Evolutionary conservation across 176 grass and related monocot species (phyloP).

Genomic region (Oryza rufipogon): DNA sequence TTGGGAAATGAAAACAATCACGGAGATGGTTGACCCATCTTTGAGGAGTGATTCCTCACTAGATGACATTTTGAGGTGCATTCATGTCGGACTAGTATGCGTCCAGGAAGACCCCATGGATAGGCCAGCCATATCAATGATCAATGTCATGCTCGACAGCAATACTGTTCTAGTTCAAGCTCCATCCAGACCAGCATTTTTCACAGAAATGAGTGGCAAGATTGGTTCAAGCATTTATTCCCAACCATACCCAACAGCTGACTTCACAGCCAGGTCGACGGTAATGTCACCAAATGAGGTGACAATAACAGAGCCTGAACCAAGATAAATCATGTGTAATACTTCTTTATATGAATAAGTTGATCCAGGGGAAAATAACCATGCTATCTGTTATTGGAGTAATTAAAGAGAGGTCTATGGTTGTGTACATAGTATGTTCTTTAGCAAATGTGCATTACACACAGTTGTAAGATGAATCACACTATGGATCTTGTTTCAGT

Average conservation of each 20-base stretch:
- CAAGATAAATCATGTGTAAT: too few relatives aligned
- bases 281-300: too few relatives aligned
- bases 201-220: not conserved
- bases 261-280: too few relatives aligned
- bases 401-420: too few relatives aligned
- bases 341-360: too few relatives aligned
- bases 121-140: not conserved
- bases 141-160: slow-evolving; percentile 15
- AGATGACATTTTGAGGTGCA: slow-evolving; percentile 6
- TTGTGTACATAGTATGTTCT: too few relatives aligned
- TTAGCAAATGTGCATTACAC: too few relatives aligned
- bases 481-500: too few relatives aligned
- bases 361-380: too few relatives aligned
- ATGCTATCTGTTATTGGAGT: too few relatives aligned
- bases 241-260: not conserved
- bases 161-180: not conserved
- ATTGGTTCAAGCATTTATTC: not conserved
- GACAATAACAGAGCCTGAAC: too few relatives aligned
- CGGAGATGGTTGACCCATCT: slow-evolving; percentile 7
- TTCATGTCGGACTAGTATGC: slow-evolving; percentile 23
- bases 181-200: slow-evolving; percentile 26
- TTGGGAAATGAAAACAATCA: slow-evolving; percentile 6
- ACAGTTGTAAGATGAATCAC: too few relatives aligned
- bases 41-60: not conserved
- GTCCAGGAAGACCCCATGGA: slow-evolving; percentile 26